Percentiles rank a stretch among this genome's conserved stretches.
Evolutionary conservation across 1,284 basidiomycete genomes (phyloP).

Genomic region (Coriolopsis trogii): DNA sequence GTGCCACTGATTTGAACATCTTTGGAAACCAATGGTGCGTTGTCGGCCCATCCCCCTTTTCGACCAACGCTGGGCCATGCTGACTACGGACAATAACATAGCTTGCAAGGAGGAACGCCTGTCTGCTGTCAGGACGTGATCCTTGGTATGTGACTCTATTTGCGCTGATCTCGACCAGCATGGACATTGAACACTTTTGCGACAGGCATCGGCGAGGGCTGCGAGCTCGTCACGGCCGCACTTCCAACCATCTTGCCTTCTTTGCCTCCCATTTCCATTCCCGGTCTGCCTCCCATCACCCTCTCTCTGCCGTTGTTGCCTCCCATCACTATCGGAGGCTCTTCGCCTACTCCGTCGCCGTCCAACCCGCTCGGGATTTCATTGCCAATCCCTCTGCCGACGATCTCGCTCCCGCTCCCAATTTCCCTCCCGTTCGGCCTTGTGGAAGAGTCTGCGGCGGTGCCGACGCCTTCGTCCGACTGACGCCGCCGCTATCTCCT

Average conservation of each 20-base stretch:
- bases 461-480: too few relatives aligned
- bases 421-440: background rate
- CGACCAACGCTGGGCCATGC: rapidly evolving
- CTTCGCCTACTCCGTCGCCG: background rate
- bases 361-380: background rate
- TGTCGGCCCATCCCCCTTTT: too few relatives aligned
- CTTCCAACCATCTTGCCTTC: background rate
- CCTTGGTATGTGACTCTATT: slow-evolving; percentile 2
- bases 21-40: slow-evolving; percentile 19
- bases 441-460: too few relatives aligned
- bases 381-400: background rate
- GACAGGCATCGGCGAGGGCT: slow-evolving; percentile 6
- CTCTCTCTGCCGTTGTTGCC: too few relatives aligned
- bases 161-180: too few relatives aligned
- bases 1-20: slow-evolving; percentile 7
- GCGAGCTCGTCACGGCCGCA: slow-evolving; percentile 5
- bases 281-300: background rate
- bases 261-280: background rate
- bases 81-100: background rate
- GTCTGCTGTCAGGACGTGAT: slow-evolving; percentile 16
- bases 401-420: background rate
- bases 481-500: background rate
- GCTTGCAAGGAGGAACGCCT: slow-evolving; percentile 16
- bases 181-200: background rate
- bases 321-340: too few relatives aligned